Evolutionary conservation across 352 stramenopile species (phyloP).

Genomic region (Phytophthora sp.): DNA sequence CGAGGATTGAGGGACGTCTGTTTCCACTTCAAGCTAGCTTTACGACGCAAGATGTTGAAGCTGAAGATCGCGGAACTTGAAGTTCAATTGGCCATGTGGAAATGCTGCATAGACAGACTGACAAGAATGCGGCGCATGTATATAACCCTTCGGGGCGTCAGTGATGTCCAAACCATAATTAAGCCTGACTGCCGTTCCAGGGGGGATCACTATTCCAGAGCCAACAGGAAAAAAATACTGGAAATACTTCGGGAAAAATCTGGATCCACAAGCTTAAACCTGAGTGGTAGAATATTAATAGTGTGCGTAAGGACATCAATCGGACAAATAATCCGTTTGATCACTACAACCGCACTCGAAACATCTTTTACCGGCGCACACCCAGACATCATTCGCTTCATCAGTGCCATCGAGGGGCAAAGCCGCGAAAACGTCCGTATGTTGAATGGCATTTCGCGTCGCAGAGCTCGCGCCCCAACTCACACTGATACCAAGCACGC

Average conservation of each 20-base stretch:
- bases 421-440: constrained; percentile 3
- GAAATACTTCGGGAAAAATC: constrained; percentile 16
- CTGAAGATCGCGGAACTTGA: too few relatives aligned
- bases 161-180: neutral
- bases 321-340: neutral
- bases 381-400: constrained; percentile 1
- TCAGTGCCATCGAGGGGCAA: constrained; percentile 8
- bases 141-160: neutral
- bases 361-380: neutral
- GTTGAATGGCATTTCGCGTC: constrained; percentile 12
- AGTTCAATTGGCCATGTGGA: too few relatives aligned
- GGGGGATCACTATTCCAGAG: neutral
- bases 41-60: too few relatives aligned
- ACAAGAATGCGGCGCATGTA: neutral
- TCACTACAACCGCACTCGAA: too few relatives aligned
- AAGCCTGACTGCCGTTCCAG: too few relatives aligned
- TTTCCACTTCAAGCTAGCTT: too few relatives aligned
- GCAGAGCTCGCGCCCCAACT: neutral
- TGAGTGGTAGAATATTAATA: too few relatives aligned
- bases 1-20: too few relatives aligned
- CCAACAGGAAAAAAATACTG: constrained; percentile 9
- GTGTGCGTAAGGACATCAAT: neutral
- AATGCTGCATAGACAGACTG: neutral
- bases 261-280: constrained; percentile 9
- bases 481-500: too few relatives aligned